Evolutionary conservation across 129 eudicot genomes (phyloP).

Genomic region (Sambucus nigra): DNA sequence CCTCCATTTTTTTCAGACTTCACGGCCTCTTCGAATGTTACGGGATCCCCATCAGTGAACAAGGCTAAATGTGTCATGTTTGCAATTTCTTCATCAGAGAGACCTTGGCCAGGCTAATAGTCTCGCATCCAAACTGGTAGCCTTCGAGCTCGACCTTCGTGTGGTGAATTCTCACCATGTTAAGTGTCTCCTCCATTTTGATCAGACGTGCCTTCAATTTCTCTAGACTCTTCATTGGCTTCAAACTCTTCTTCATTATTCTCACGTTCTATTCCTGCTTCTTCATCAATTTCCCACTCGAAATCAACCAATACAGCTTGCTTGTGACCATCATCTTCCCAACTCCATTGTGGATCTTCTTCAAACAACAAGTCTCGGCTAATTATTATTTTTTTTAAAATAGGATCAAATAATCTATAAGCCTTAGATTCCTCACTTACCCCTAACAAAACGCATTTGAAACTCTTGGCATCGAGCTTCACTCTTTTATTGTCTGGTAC

Average conservation of each 20-base stretch:
- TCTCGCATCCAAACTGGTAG: not conserved
- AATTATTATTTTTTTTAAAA: not conserved
- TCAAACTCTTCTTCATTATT: not conserved
- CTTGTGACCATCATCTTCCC: not conserved
- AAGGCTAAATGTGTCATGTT: not conserved
- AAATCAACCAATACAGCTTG: not conserved
- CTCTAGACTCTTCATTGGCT: not conserved
- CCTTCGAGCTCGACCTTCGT: not conserved
- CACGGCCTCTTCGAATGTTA: not conserved
- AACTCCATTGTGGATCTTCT: not conserved
- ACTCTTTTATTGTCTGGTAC: not conserved
- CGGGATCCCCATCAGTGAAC: not conserved
- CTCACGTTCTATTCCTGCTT: not conserved
- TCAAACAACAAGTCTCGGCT: constrained; percentile 3
- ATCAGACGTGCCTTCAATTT: not conserved
- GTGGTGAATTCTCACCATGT: not conserved
- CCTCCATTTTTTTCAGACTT: not conserved
- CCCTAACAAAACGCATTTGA: not conserved
- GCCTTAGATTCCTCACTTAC: constrained; percentile 1
- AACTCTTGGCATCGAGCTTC: not conserved
- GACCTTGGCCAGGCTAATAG: not conserved
- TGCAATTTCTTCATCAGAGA: not conserved
- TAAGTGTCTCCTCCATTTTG: too few species aligned
- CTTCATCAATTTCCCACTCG: not conserved
- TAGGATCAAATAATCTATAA: constrained; percentile 3